phyloP scores from a whole-genome alignment of 495 filamentous ascomycete species.

The Aspergillus steynii region DNA sequence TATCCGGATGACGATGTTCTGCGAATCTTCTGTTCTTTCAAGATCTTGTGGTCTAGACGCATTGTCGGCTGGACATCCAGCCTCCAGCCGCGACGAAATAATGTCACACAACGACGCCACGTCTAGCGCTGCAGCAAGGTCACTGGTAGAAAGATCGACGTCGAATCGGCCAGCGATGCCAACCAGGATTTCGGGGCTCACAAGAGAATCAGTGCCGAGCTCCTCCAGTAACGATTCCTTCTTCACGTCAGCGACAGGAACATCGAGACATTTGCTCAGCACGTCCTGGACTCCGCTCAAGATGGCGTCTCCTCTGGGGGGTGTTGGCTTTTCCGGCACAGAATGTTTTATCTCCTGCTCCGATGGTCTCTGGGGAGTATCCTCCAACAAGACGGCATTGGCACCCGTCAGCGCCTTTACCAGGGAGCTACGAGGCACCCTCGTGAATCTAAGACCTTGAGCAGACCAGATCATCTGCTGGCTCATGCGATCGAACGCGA shows the following conservation, averaged over 20 bases:
- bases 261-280: neutral
- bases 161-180: neutral
- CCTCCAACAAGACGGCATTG: neutral
- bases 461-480: neutral
- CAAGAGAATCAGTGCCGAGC: neutral
- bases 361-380: too few species aligned
- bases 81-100: neutral
- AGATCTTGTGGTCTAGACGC: neutral
- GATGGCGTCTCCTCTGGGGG: neutral
- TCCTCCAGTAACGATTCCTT: neutral
- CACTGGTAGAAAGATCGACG: neutral
- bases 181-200: neutral
- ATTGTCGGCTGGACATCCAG: neutral
- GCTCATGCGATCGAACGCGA: neutral
- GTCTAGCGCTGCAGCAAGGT: neutral
- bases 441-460: neutral
- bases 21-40: neutral
- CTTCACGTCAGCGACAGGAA: neutral
- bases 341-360: too few species aligned
- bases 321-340: neutral
- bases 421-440: neutral
- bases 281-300: neutral
- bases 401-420: neutral
- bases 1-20: neutral
- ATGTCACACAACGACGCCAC: neutral